These are phyloP conservation scores for Bauhinia variegata DNA, from an alignment of 306 rosid species.

Conservation along the genomic window DNA sequence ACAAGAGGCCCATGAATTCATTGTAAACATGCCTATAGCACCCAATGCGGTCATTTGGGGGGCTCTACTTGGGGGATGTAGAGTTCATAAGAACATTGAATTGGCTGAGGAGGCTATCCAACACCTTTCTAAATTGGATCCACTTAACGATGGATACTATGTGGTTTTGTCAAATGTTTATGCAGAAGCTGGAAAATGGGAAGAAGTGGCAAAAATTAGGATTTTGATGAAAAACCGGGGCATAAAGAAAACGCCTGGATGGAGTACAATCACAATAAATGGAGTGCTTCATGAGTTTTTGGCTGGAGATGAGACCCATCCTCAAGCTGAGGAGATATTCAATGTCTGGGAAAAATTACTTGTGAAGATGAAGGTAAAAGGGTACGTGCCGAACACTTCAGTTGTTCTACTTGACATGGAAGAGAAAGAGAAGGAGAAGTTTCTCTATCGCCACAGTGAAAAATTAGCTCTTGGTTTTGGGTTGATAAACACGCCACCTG, in stretches of 20 bases:
- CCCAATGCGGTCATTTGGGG: conserved; percentile 62
- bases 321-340: conserved; percentile 46
- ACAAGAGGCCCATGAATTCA: conserved; percentile 55
- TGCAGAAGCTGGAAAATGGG: conserved; percentile 54
- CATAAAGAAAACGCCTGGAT: conserved; percentile 49
- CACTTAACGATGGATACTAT: conserved; percentile 53
- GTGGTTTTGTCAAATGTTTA: conserved; percentile 54
- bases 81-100: conserved; percentile 52
- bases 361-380: conserved; percentile 42
- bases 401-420: conserved; percentile 58
- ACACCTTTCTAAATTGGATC: conserved; percentile 50
- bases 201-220: conserved; percentile 44
- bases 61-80: conserved; percentile 62
- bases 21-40: conserved; percentile 53
- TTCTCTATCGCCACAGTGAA: conserved; percentile 52
- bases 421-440: conserved; percentile 52
- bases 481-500: conserved; percentile 49
- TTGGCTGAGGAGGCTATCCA: conserved; percentile 57
- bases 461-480: conserved; percentile 57
- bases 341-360: conserved; percentile 53
- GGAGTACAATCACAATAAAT: conserved; percentile 55
- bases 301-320: conserved; percentile 61
- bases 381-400: conserved; percentile 63
- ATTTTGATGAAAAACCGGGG: conserved; percentile 54
- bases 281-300: conserved; percentile 52